Evolutionary conservation across 1,284 basidiomycete species (phyloP).

Genomic region (Ceratobasidium sp.): DNA sequence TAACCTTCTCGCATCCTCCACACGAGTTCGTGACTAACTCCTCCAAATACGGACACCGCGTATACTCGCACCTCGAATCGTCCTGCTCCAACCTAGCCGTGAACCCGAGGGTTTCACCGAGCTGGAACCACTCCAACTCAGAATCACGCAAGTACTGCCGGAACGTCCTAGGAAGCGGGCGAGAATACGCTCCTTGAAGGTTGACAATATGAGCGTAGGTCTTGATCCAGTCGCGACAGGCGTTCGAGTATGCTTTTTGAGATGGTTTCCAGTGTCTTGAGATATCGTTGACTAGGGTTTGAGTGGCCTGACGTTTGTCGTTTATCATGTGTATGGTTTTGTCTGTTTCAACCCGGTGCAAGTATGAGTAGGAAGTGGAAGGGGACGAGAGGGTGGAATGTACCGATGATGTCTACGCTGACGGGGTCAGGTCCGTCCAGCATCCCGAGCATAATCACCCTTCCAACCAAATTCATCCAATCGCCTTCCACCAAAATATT

Average conservation of each 20-base stretch:
- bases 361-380: background rate
- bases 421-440: background rate
- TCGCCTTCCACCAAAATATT: background rate
- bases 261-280: background rate
- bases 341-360: too few relatives aligned
- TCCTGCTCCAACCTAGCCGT: background rate
- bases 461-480: background rate
- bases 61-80: background rate
- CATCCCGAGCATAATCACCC: background rate
- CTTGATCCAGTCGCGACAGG: background rate
- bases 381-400: background rate
- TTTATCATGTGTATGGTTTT: background rate
- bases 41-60: background rate
- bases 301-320: background rate
- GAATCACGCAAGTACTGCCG: background rate
- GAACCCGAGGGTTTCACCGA: background rate
- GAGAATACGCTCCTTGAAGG: background rate
- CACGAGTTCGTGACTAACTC: background rate
- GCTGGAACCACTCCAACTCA: background rate
- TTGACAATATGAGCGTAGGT: background rate
- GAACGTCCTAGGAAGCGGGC: background rate
- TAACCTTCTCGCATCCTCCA: background rate
- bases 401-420: background rate
- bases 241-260: background rate
- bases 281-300: background rate